These are phyloP conservation scores for Penicillium sclerotiorum DNA, from an alignment of 2,329 filamentous ascomycete genomes.

Conservation along the genomic window DNA sequence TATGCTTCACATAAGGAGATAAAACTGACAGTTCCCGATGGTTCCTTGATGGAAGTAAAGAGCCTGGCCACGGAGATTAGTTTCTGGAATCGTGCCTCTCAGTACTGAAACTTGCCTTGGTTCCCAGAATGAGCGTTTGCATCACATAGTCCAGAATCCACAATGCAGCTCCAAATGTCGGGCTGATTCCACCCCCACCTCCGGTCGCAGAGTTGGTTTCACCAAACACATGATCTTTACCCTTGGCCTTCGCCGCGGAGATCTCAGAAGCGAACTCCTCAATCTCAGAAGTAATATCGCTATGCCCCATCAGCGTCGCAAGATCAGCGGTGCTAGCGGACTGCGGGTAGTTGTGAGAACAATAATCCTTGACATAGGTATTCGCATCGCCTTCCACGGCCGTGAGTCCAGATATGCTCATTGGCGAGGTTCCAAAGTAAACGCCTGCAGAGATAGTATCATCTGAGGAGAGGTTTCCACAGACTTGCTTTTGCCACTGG, in stretches of 20 bases:
- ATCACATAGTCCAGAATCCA: slow-evolving; percentile 56
- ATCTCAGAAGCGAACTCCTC: slow-evolving; percentile 46
- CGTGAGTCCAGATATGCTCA: slow-evolving; percentile 42
- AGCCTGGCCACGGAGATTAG: neutral
- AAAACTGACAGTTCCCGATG: slow-evolving; percentile 51
- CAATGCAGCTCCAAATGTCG: slow-evolving; percentile 53
- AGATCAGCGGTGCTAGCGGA: slow-evolving; percentile 42
- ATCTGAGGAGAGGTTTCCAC: slow-evolving; percentile 29
- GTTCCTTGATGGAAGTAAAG: slow-evolving; percentile 57
- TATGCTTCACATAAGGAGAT: neutral
- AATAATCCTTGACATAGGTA: slow-evolving; percentile 46
- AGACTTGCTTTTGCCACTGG: slow-evolving; percentile 37
- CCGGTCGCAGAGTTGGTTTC: slow-evolving; percentile 54
- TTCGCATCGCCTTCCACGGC: slow-evolving; percentile 41
- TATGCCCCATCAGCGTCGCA: slow-evolving; percentile 50
- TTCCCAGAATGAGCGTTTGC: slow-evolving; percentile 37
- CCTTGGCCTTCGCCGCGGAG: slow-evolving; percentile 39
- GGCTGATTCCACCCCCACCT: slow-evolving; percentile 45
- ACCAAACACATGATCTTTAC: slow-evolving; percentile 52
- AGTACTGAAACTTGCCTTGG: slow-evolving; percentile 25
- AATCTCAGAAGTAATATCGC: slow-evolving; percentile 44
- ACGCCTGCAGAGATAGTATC: slow-evolving; percentile 39
- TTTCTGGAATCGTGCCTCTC: no score
- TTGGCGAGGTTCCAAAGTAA: slow-evolving; percentile 36
- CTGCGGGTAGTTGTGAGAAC: slow-evolving; percentile 55